Evolutionary conservation across 768 basidiomycete genomes (phyloP).

Genomic region (Trametes gibbosa): DNA sequence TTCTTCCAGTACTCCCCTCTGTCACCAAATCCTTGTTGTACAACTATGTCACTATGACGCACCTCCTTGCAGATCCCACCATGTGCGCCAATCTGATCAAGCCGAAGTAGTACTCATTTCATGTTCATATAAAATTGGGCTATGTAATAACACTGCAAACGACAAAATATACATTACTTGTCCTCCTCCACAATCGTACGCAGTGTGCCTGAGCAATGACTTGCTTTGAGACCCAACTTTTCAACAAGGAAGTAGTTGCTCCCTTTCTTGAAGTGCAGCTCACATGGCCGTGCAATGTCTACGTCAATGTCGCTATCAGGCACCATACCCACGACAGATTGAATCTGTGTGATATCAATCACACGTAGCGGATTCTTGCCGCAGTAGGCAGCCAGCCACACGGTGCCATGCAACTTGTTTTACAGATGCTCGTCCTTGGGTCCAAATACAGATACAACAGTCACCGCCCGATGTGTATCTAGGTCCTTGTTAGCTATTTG

Average conservation of each 20-base stretch:
- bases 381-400: background rate
- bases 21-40: too few relatives aligned
- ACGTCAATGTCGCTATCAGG: background rate
- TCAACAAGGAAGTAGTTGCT: slow-evolving; percentile 1
- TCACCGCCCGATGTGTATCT: background rate
- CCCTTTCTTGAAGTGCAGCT: background rate
- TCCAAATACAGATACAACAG: slow-evolving; percentile 8
- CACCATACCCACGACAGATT: slow-evolving; percentile 17
- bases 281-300: background rate
- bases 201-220: background rate
- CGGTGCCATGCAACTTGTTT: background rate
- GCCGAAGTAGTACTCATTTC: too few relatives aligned
- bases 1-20: too few relatives aligned
- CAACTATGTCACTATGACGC: too few relatives aligned
- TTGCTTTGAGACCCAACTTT: slow-evolving; percentile 3
- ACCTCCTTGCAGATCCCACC: too few relatives aligned
- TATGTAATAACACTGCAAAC: too few relatives aligned
- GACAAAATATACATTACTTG: too few relatives aligned
- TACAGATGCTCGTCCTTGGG: background rate
- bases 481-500: too few relatives aligned
- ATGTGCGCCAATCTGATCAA: too few relatives aligned
- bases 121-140: too few relatives aligned
- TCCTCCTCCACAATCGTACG: too few relatives aligned
- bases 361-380: background rate
- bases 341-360: slow-evolving; percentile 6